Conservation (phyloP, 2,329 filamentous ascomycete species). For the Basipetospora chlamydospora region DNA sequence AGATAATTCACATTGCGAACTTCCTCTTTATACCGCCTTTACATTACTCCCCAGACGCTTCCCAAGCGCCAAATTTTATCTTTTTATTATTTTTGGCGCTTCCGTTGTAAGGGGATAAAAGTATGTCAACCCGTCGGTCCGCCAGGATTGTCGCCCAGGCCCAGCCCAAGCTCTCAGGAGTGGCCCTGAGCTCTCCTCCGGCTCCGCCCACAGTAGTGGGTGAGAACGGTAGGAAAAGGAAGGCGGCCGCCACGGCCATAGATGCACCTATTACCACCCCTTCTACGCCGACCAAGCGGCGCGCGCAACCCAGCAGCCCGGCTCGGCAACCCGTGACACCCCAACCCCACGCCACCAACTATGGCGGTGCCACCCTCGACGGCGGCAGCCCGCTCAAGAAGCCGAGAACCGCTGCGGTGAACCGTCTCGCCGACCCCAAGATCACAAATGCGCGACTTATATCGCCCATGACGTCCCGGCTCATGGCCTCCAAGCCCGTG, state of each 20-base stretch:
- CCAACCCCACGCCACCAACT: neutral
- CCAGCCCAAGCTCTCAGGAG: conserved; percentile 1
- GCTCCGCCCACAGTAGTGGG: too few relatives aligned
- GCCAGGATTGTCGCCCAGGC: conserved; percentile 1
- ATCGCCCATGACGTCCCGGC: conserved; percentile 54
- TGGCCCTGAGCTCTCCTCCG: too few relatives aligned
- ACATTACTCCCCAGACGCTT: too few relatives aligned
- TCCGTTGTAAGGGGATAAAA: neutral
- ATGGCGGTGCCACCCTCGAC: neutral
- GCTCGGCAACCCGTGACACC: neutral
- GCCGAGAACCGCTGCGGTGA: conserved; percentile 1
- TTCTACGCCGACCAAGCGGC: conserved; percentile 1
- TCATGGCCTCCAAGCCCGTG: conserved; percentile 32
- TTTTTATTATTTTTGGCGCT: neutral
- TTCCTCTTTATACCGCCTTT: too few relatives aligned
- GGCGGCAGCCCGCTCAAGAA: neutral
- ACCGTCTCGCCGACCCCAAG: conserved; percentile 1
- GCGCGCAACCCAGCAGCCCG: neutral
- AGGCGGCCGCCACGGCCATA: neutral
- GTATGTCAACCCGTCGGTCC: conserved; percentile 4
- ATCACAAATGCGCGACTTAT: conserved; percentile 26
- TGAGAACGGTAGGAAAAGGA: neutral
- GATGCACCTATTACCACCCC: neutral
- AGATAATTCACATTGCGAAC: too few relatives aligned
- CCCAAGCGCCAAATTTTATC: too few relatives aligned